These are phyloP conservation scores for Pinus taeda DNA, from an alignment of 75 land plant genomes.

Conservation along the genomic window DNA sequence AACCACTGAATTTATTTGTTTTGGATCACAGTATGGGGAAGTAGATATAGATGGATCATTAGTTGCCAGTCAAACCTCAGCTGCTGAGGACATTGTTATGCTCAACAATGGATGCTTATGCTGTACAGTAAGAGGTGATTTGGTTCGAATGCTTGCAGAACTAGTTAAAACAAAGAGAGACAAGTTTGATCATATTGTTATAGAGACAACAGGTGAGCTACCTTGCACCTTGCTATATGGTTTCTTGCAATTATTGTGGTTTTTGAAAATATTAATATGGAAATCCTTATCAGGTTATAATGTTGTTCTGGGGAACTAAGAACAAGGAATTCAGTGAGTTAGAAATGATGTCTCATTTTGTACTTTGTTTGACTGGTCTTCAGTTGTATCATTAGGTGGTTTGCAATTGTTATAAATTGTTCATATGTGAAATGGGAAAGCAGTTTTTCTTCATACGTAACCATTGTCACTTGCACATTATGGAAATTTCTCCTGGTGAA, in stretches of 20 bases:
- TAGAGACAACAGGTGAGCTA: conserved; percentile 89
- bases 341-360: not conserved
- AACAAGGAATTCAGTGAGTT: not conserved
- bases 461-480: not conserved
- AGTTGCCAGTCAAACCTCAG: conserved; percentile 78
- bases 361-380: not conserved
- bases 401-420: too few relatives aligned
- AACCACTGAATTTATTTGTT: too few relatives aligned
- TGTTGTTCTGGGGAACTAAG: not conserved
- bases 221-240: not conserved
- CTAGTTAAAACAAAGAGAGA: conserved; percentile 70
- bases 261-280: not conserved
- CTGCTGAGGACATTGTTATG: conserved; percentile 90
- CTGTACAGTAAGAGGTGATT: conserved; percentile 95
- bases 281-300: not conserved
- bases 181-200: conserved; percentile 92
- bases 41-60: conserved; percentile 95
- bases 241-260: not conserved
- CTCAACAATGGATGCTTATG: conserved; percentile 97
- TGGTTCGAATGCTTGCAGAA: conserved; percentile 81
- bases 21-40: conserved; percentile 80
- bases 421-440: not conserved
- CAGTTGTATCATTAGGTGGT: too few relatives aligned
- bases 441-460: not conserved
- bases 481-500: not conserved